These are phyloP conservation scores for Apiospora pterosperma DNA, from an alignment of 2,329 filamentous ascomycete genomes.

Conservation along the genomic window DNA sequence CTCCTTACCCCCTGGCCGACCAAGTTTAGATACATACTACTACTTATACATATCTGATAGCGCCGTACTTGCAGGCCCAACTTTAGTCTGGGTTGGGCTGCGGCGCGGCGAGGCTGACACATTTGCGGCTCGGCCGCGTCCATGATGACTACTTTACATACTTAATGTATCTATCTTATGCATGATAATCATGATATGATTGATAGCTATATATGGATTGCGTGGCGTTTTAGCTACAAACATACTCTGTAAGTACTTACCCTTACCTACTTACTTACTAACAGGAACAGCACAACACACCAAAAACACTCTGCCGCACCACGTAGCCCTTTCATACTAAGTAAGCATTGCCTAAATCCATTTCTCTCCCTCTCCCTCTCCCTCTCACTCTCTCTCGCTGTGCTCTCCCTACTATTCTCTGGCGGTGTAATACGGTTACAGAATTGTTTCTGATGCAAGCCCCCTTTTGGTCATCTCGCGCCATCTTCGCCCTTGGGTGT, in stretches of 20 bases:
- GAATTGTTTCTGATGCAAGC: not conserved
- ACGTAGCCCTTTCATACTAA: not conserved
- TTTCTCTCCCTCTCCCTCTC: no score
- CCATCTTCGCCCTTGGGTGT: not conserved
- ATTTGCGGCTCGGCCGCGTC: not conserved
- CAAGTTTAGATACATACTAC: not conserved
- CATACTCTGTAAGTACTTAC: no score
- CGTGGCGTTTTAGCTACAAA: not conserved
- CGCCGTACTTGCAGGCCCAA: not conserved
- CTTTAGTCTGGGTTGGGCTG: not conserved
- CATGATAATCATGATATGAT: not conserved
- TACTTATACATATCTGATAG: not conserved
- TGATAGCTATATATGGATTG: not conserved
- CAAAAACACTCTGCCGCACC: not conserved
- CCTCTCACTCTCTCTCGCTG: not conserved
- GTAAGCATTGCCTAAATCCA: not conserved
- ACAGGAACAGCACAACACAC: not conserved
- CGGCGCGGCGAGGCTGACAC: not conserved
- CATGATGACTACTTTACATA: not conserved
- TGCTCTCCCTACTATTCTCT: not conserved
- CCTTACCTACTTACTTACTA: not conserved
- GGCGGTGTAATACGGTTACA: not conserved
- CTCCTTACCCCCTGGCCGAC: not conserved
- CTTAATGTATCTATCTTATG: not conserved
- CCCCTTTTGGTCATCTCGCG: not conserved